A percentile compares a stretch with the other conserved stretches of the same genome.
Conservation (phyloP, 768 basidiomycete genomes). For the Tubosaeta sp. region DNA sequence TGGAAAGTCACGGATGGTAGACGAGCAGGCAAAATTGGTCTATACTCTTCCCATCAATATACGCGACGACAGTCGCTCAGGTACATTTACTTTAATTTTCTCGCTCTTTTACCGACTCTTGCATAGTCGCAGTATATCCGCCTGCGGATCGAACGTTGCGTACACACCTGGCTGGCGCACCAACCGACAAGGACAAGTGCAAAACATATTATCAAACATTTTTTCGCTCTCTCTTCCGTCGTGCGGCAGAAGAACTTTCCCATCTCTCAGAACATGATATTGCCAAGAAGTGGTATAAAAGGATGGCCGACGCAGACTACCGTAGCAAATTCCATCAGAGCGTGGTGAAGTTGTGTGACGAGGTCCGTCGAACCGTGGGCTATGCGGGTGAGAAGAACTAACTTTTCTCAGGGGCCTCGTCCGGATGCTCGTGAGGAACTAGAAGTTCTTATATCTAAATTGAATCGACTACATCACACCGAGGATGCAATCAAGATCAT, state of each 20-base stretch:
- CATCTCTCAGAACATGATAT: too few species aligned
- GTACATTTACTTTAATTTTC: background rate
- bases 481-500: background rate
- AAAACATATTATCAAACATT: background rate
- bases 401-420: background rate
- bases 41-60: slow-evolving; percentile 6
- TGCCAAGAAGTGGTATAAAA: background rate
- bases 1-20: slow-evolving; percentile 7
- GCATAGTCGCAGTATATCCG: background rate
- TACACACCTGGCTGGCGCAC: background rate
- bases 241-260: background rate
- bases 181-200: background rate
- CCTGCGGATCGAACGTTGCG: background rate
- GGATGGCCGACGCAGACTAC: background rate
- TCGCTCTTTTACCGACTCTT: background rate
- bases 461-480: background rate
- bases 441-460: background rate
- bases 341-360: background rate
- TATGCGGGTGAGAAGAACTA: background rate
- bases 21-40: slow-evolving; percentile 5
- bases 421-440: background rate
- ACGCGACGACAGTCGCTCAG: background rate
- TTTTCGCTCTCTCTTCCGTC: background rate
- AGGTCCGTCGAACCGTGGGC: background rate
- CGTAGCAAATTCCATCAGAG: background rate